Conservation (phyloP, 306 rosid species). For the Echinosophora koreensis region DNA sequence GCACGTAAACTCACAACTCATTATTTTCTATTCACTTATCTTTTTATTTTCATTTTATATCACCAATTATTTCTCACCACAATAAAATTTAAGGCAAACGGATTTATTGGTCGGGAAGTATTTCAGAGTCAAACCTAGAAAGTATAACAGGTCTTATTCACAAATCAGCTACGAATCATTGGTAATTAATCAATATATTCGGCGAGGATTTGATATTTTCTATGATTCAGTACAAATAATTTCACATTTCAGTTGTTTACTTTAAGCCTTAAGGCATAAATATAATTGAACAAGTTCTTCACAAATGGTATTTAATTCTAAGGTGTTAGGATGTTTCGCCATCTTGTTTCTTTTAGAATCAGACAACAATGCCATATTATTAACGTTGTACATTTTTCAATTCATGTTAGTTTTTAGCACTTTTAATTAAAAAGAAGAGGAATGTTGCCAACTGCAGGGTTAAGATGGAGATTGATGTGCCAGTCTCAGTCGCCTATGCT, state of each 20-base stretch:
- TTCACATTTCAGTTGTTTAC: constrained; percentile 2
- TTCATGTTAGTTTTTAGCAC: constrained; percentile 9
- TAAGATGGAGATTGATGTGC: constrained; percentile 86
- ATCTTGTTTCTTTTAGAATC: background rate
- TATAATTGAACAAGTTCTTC: background rate
- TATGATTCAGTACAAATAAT: background rate
- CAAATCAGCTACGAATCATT: background rate
- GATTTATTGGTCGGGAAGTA: background rate
- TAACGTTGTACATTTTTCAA: constrained; percentile 7
- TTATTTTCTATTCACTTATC: background rate
- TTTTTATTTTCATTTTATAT: background rate
- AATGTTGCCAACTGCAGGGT: constrained; percentile 76
- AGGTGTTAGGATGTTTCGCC: constrained; percentile 11
- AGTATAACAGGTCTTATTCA: background rate
- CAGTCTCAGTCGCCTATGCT: constrained; percentile 74
- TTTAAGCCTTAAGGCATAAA: too few species aligned
- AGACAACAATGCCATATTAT: constrained; percentile 2
- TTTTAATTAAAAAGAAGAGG: constrained; percentile 22
- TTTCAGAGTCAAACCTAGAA: background rate
- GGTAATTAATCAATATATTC: too few species aligned
- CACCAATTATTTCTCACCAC: background rate
- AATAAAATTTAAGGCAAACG: background rate
- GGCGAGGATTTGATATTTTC: background rate
- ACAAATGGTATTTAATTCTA: background rate
- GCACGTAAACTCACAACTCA: constrained; percentile 62